phyloP scores from a whole-genome alignment of 2,329 filamentous ascomycete species.

The Neonectria sp. region DNA sequence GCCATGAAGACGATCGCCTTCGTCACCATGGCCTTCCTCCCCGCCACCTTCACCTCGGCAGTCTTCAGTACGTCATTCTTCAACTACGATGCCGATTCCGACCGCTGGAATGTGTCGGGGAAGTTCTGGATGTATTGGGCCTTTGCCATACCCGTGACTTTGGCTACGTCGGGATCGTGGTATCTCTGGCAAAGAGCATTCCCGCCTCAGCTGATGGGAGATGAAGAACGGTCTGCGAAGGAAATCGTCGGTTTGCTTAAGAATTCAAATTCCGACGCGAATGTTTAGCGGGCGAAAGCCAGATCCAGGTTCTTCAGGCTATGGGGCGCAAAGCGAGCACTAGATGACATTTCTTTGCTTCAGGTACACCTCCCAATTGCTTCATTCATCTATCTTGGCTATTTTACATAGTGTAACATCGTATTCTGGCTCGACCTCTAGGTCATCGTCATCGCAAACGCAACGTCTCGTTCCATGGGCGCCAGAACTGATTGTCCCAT shows the following conservation, averaged over 20 bases:
- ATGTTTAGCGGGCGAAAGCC: background rate
- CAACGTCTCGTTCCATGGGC: slow-evolving; percentile 53
- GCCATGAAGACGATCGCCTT: slow-evolving; percentile 68
- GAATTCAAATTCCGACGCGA: background rate
- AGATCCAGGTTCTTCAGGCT: background rate
- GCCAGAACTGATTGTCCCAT: slow-evolving; percentile 59
- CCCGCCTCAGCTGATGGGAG: background rate
- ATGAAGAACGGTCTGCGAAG: background rate
- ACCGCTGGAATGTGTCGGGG: slow-evolving; percentile 48
- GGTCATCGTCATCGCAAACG: background rate
- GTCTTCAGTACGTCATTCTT: slow-evolving; percentile 66
- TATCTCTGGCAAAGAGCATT: slow-evolving; percentile 55
- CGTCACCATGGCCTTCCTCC: slow-evolving; percentile 64
- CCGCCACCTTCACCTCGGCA: slow-evolving; percentile 65
- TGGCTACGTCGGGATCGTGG: slow-evolving; percentile 42
- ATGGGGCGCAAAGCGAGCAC: background rate
- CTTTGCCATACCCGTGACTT: slow-evolving; percentile 49
- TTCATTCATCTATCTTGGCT: background rate
- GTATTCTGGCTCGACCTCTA: background rate
- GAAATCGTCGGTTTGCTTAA: background rate
- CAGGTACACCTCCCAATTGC: background rate
- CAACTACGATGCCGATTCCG: slow-evolving; percentile 43
- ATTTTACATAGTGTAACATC: background rate
- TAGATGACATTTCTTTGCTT: background rate
- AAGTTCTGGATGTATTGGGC: slow-evolving; percentile 57